These are phyloP conservation scores for Malassezia sympodialis DNA, from an alignment of 1,284 basidiomycete genomes.

Conservation along the genomic window DNA sequence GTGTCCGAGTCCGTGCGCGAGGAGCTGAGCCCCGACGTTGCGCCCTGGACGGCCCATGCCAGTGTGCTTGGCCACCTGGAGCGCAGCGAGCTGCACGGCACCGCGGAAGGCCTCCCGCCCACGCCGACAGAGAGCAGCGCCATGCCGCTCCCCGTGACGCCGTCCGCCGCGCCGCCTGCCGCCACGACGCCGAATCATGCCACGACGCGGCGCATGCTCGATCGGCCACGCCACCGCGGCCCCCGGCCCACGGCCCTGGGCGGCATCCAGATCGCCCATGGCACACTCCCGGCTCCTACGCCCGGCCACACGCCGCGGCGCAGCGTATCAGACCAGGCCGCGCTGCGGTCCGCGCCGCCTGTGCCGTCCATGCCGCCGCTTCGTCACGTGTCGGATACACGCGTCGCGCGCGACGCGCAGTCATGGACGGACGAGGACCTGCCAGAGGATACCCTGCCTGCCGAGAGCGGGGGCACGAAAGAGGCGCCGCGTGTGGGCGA, in stretches of 20 bases:
- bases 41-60: conserved; percentile 9
- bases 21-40: conserved; percentile 1
- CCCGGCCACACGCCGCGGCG: conserved; percentile 7
- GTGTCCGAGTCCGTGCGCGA: conserved; percentile 1
- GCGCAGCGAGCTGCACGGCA: conserved; percentile 15
- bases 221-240: conserved; percentile 22
- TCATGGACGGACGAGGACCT: background rate
- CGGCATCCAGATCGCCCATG: conserved; percentile 21
- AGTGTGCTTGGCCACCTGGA: conserved; percentile 15
- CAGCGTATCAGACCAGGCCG: conserved; percentile 1
- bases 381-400: conserved; percentile 1
- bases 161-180: background rate
- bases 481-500: background rate
- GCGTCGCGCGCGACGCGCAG: background rate
- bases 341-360: background rate
- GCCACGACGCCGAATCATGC: conserved; percentile 1
- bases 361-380: conserved; percentile 5
- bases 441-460: background rate
- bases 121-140: background rate
- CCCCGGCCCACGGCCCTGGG: conserved; percentile 22
- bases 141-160: background rate
- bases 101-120: background rate
- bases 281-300: conserved; percentile 16
- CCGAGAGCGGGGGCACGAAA: background rate
- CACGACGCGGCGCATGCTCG: conserved; percentile 17